Evolutionary conservation across 257 asterid genomes (phyloP).

Genomic region (Marsdenia floribunda): DNA sequence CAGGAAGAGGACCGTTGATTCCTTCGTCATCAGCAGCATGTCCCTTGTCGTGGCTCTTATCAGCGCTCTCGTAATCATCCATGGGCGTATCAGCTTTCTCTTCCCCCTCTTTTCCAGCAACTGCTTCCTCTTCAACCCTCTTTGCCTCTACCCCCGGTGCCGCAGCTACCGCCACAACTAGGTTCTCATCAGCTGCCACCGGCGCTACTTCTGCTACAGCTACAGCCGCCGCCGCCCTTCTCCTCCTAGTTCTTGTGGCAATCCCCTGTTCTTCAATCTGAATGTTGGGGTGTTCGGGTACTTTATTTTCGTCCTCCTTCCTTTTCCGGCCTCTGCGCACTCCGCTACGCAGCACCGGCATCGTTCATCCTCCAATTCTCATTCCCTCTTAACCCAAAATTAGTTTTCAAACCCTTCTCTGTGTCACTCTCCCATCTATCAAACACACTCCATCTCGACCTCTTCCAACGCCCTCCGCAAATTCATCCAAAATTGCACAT

Average conservation of each 20-base stretch:
- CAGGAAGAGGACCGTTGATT: constrained; percentile 50
- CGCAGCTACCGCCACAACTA: constrained; percentile 34
- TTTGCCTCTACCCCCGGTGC: constrained; percentile 33
- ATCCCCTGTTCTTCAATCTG: constrained; percentile 42
- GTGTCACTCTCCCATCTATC: not conserved
- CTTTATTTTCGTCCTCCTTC: constrained; percentile 19
- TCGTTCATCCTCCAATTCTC: constrained; percentile 67
- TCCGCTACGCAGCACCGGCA: constrained; percentile 80
- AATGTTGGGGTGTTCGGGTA: constrained; percentile 9
- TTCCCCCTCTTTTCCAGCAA: constrained; percentile 25
- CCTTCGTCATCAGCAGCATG: constrained; percentile 62
- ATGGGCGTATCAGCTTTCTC: constrained; percentile 45
- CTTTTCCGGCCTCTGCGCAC: constrained; percentile 65
- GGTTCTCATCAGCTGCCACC: constrained; percentile 34
- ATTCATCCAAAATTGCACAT: not conserved
- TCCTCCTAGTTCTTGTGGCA: constrained; percentile 57
- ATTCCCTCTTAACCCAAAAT: constrained; percentile 23
- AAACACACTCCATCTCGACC: not conserved
- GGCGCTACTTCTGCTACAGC: constrained; percentile 18
- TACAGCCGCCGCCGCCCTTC: constrained; percentile 42
- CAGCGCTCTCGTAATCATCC: constrained; percentile 51
- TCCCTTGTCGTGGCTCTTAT: constrained; percentile 45
- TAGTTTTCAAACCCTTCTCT: not conserved
- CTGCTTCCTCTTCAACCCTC: constrained; percentile 30
- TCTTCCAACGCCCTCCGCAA: not conserved